These are phyloP conservation scores for Viridothelium virens DNA, from an alignment of 495 filamentous ascomycete genomes.

Conservation along the genomic window DNA sequence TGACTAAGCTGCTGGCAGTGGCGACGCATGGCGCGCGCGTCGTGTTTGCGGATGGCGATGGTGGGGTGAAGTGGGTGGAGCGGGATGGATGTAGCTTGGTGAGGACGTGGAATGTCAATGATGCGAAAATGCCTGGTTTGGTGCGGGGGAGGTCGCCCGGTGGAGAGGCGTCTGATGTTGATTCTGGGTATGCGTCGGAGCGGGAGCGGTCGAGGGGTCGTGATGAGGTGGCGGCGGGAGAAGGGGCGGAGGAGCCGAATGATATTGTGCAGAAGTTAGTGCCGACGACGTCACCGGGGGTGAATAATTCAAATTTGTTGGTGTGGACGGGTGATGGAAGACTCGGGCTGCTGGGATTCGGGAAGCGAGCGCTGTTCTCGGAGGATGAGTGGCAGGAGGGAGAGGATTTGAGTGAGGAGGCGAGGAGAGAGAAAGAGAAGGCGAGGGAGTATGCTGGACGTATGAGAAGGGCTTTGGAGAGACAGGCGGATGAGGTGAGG, in stretches of 20 bases:
- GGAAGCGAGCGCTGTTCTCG: slow-evolving; percentile 16
- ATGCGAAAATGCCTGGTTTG: slow-evolving; percentile 30
- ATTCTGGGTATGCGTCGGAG: slow-evolving; percentile 8
- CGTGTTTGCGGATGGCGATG: slow-evolving; percentile 76
- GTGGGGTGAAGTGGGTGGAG: slow-evolving; percentile 86
- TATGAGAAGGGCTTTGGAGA: slow-evolving; percentile 69
- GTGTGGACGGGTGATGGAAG: slow-evolving; percentile 38
- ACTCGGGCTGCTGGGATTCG: slow-evolving; percentile 35
- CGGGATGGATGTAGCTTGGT: slow-evolving; percentile 76
- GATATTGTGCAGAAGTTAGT: slow-evolving; percentile 40
- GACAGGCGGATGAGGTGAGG: slow-evolving; percentile 74
- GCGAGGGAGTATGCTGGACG: slow-evolving; percentile 55
- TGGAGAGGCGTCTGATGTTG: neutral
- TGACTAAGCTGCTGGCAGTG: slow-evolving; percentile 75
- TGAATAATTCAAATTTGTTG: slow-evolving; percentile 30
- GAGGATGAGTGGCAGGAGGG: slow-evolving; percentile 20
- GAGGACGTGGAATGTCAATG: slow-evolving; percentile 65
- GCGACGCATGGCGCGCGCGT: slow-evolving; percentile 77
- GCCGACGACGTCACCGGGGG: slow-evolving; percentile 25
- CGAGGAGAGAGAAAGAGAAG: slow-evolving; percentile 35
- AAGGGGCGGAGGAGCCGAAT: slow-evolving; percentile 26
- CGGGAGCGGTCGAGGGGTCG: no score
- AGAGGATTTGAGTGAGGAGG: slow-evolving; percentile 33
- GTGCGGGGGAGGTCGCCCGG: neutral
- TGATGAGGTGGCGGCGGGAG: slow-evolving; percentile 7